Evolutionary conservation across 768 basidiomycete species (phyloP), one percentile per base, ranked within the genome.

Genomic region (Pleurotus eryngii): DNA sequence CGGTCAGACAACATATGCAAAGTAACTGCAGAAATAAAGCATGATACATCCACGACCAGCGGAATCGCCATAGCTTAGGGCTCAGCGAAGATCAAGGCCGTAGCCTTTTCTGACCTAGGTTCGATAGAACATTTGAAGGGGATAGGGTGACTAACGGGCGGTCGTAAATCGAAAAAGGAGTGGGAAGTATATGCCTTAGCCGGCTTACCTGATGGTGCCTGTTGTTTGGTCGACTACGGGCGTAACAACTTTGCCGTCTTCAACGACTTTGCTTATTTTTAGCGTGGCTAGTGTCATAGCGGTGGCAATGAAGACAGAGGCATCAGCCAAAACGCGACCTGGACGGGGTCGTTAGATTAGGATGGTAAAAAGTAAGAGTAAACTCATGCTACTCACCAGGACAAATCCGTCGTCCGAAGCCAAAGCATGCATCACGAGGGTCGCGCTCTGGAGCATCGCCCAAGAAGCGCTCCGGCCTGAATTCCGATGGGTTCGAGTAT

Each of bases 121-220:
- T 63, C 69, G 49, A 80, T 72, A 4, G 70, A 61, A 24, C 78
- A 79, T 58, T 69, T 63, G 67, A 77, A 80, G 1, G 71, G 68
- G 48, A 71, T 70, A 2, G 76, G 76, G 56, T 77, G 78, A 49
- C 78, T 79, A 55, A 14, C 11, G 18, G 22, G 43, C n/a, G 9
- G 40, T 49, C 7, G 35, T 22, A n/a, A 42, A n/a, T 8, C 3
- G 3, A 0, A 15, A 24, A 12, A 35, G 30, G 30, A 3, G 30
- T 9, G 30, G 1, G 30, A 35, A 35, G 30, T 35, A 35, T 35
- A 11, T 11, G 30, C 30, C 0, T 35, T 9, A 18, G 11, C 11
- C 3, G 35, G 24, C 64, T 30, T 38, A 76, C 79, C 79, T 81
- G 60, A 81, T 78, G 0, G 74, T 76, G 9, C 80, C 80, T 8